These are phyloP conservation scores for Septoria linicola DNA, from an alignment of 2,329 filamentous ascomycete genomes.

Conservation along the genomic window DNA sequence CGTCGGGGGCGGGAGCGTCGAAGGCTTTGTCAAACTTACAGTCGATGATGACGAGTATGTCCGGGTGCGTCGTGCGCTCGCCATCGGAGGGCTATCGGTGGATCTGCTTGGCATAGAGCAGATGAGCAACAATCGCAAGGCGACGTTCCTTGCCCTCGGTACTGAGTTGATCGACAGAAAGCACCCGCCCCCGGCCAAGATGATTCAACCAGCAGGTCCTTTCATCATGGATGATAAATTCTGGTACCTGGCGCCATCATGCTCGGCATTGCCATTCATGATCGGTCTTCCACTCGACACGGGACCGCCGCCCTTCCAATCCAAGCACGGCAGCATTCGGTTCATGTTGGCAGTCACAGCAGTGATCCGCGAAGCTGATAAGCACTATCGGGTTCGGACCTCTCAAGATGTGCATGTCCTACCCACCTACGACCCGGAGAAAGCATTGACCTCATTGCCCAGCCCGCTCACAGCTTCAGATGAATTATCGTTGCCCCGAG, in stretches of 20 bases:
- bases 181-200: constrained; percentile 52
- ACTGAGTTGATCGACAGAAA: constrained; percentile 52
- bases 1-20: constrained; percentile 56
- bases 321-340: constrained; percentile 52
- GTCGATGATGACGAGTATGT: constrained; percentile 50
- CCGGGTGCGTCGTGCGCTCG: constrained; percentile 46
- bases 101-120: constrained; percentile 56
- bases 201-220: constrained; percentile 48
- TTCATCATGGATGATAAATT: constrained; percentile 42
- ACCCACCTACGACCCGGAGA: constrained; percentile 57
- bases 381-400: constrained; percentile 51
- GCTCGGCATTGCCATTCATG: constrained; percentile 51
- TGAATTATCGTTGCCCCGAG: constrained; percentile 45
- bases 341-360: constrained; percentile 52
- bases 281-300: constrained; percentile 55
- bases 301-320: constrained; percentile 55
- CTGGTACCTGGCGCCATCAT: constrained; percentile 52
- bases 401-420: constrained; percentile 53
- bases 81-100: constrained; percentile 51
- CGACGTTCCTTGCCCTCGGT: constrained; percentile 53
- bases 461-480: constrained; percentile 53
- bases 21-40: constrained; percentile 51
- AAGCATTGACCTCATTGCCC: constrained; percentile 54
- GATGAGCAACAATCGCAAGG: constrained; percentile 45
- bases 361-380: constrained; percentile 49